phyloP scores from a whole-genome alignment of 441 rosid species.

The Sinapis alba region DNA sequence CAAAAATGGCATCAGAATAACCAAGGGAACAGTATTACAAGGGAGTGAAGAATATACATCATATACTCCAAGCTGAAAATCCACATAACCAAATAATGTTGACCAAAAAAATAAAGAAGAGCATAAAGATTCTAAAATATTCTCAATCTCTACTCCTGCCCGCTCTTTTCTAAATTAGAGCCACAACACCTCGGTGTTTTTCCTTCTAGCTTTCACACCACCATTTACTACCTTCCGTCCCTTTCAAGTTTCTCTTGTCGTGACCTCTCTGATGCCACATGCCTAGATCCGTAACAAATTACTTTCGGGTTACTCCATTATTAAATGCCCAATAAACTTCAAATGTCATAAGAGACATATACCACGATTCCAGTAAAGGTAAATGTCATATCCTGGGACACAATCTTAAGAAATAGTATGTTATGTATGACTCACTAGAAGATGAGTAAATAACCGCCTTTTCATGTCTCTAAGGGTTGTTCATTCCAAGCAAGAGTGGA shows the following conservation, averaged over 20 bases:
- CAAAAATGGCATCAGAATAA: conserved; percentile 14
- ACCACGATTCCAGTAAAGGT: not conserved
- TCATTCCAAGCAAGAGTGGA: not conserved
- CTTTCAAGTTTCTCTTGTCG: conserved; percentile 30
- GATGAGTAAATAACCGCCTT: not conserved
- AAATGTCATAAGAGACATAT: not conserved
- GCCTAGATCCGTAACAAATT: conserved; percentile 31
- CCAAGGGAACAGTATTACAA: conserved; percentile 10
- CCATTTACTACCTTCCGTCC: conserved; percentile 14
- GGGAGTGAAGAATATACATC: conserved; percentile 29
- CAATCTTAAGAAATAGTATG: not conserved
- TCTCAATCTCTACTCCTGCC: conserved; percentile 29
- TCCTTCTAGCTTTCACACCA: conserved; percentile 17
- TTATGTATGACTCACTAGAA: not conserved
- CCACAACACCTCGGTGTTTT: conserved; percentile 25
- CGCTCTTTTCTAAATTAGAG: conserved; percentile 14
- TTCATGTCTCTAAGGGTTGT: not conserved
- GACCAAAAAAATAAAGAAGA: not conserved
- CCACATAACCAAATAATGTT: conserved; percentile 13
- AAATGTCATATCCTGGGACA: conserved; percentile 3
- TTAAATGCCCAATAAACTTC: conserved; percentile 11
- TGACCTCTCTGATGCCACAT: conserved; percentile 38
- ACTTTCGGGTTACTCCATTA: not conserved
- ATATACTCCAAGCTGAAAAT: conserved; percentile 28
- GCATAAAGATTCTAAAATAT: conserved; percentile 20